phyloP scores from a whole-genome alignment of 2,329 filamentous ascomycete species.

The Dactylellina drechsleri region DNA sequence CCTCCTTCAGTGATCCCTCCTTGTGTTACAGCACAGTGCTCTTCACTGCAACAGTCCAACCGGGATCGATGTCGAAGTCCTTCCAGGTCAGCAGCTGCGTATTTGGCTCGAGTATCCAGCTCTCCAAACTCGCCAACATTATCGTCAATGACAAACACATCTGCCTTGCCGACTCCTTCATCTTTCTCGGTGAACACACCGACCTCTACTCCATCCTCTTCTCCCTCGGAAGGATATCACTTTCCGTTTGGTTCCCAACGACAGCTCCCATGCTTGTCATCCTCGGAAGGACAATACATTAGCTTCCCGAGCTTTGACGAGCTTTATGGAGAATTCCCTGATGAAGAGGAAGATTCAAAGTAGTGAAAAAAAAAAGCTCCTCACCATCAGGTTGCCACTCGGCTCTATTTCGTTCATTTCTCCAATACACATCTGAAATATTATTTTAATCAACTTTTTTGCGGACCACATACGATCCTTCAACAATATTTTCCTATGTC shows the following conservation, averaged over 20 bases:
- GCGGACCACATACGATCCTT: slow-evolving; percentile 49
- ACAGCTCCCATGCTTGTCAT: slow-evolving; percentile 40
- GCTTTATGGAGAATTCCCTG: slow-evolving; percentile 67
- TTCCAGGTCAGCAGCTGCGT: slow-evolving; percentile 62
- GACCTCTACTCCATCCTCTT: slow-evolving; percentile 62
- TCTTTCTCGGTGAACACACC: slow-evolving; percentile 53
- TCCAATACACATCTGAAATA: slow-evolving; percentile 27
- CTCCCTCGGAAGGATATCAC: slow-evolving; percentile 60
- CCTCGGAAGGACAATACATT: slow-evolving; percentile 69
- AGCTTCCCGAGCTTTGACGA: slow-evolving; percentile 79
- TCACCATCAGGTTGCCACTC: background rate
- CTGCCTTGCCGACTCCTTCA: slow-evolving; percentile 51
- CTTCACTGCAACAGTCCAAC: slow-evolving; percentile 62
- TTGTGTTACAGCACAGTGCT: slow-evolving; percentile 62
- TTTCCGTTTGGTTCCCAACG: slow-evolving; percentile 57
- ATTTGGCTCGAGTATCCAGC: slow-evolving; percentile 63
- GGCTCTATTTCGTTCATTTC: slow-evolving; percentile 33
- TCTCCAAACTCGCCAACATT: slow-evolving; percentile 53
- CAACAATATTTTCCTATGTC: slow-evolving; percentile 51
- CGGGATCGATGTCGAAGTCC: slow-evolving; percentile 62
- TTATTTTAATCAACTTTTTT: slow-evolving; percentile 43
- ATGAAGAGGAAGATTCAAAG: slow-evolving; percentile 56
- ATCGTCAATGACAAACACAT: slow-evolving; percentile 53
- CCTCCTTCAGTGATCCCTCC: slow-evolving; percentile 64
- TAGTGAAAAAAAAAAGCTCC: slow-evolving; percentile 6